Conservation (phyloP, 495 filamentous ascomycete species). For the Xylaria telfairii region DNA sequence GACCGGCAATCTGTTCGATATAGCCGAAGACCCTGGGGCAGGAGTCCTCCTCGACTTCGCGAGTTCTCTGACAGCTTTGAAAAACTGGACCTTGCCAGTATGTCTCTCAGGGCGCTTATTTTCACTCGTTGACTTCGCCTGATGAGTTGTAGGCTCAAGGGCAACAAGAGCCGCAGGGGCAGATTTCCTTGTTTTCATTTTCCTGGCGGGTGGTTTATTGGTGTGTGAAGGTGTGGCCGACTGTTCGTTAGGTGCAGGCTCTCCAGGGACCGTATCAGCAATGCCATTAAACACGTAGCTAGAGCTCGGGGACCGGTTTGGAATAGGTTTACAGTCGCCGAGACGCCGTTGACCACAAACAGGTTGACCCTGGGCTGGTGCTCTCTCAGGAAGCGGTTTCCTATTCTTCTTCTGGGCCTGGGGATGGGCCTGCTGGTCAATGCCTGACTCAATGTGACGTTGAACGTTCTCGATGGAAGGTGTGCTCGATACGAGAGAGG, state of each 20-base stretch:
- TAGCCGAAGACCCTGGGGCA: constrained; percentile 24
- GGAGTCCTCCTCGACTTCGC: constrained; percentile 32
- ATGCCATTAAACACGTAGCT: constrained; percentile 19
- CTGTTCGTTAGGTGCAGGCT: not conserved
- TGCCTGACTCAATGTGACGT: not conserved
- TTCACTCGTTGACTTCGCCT: constrained; percentile 19
- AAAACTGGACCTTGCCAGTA: constrained; percentile 31
- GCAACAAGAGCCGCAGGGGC: constrained; percentile 30
- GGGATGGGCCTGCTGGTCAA: not conserved
- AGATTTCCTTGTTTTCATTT: constrained; percentile 40
- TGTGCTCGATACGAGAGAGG: not conserved
- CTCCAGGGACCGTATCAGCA: not conserved
- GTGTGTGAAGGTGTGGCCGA: not conserved
- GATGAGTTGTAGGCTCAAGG: not conserved
- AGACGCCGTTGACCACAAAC: not conserved
- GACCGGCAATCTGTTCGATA: constrained; percentile 17
- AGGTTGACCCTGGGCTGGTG: constrained; percentile 25
- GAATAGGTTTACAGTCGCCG: not conserved
- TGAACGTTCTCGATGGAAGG: not conserved
- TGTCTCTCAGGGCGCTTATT: constrained; percentile 26
- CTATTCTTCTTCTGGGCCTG: constrained; percentile 32
- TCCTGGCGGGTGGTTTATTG: constrained; percentile 26
- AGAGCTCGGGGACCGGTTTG: constrained; percentile 4
- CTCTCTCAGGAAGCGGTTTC: constrained; percentile 8
- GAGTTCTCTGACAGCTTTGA: constrained; percentile 33